Base-by-base conservation (phyloP, 495 filamentous ascomycete species). In the Podospora bellae-mahoneyi region DNA sequence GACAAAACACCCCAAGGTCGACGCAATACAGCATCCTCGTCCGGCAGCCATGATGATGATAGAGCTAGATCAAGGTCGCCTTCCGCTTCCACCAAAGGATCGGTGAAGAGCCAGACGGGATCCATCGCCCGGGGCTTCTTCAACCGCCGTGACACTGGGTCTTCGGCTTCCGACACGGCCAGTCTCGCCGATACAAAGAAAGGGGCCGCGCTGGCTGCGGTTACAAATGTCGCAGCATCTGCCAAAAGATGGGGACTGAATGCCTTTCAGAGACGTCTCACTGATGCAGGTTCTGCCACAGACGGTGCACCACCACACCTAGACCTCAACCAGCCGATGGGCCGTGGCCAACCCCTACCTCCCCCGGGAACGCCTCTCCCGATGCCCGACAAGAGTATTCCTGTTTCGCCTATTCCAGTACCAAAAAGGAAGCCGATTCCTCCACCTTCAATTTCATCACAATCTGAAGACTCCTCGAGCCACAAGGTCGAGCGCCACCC, bases 171-270 rank as follows among this genome's bases (percentile, higher is more conserved):
- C 4, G 64, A 57, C 2, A 71, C 77, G 7, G 68, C 68, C 30
- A 75, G 73, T 18, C 58, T 65, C 4, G 73, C 64, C 15, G 72
- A 75, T 1, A 18, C 60, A 13, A 72, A 80, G 13, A 85, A 83
- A 69, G 77, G 80, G 15, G 79, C 78, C 58, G 78, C 83, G 3
- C 65, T 88, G 32, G 82, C 86, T 30, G 86, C 90, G 4, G 83
- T 96, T 48, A 86, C 89, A 0, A 88, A 88, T 58, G 92, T 89
- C 4, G 91, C 92, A 18, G 89, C 90, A 5, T 89, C 86, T 15
- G 92, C 93, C 2, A 94, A 90, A 76, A 92, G 91, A 77, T 97
- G 93, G 94, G 87, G 91, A 19, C 85, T 87, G 81, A 89, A 86
- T 71, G 87, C 91, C 4, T 84, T 94, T 62, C 86, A 87, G 62